Evolutionary conservation across 192 early-diverging fungal species (phyloP), one percentile per base, ranked within the genome.

Genomic region (Nowakowskiella sp.): DNA sequence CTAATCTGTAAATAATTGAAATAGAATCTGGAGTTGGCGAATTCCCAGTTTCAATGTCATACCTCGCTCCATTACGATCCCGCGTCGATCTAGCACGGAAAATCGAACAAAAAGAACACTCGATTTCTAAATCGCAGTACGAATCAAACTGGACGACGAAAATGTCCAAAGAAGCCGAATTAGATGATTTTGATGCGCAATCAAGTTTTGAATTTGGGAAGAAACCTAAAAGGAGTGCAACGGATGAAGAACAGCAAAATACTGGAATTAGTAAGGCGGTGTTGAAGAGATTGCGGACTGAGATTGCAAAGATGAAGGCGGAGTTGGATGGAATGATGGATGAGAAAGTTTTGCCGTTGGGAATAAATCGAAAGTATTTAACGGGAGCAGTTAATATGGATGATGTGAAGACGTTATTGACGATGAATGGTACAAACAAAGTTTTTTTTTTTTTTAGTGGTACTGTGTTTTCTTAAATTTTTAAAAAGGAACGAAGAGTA

Each of bases 91-190:
- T 98, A 22, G 94, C 94, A 26, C 68, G 73, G 21, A 74, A 89
- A 49, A 85, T 98, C 45, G 89, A 94, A 28, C 61, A 78, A 39
- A 70, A 79, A 1, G 85, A 93, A 57, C 91, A 94, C 72, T 72
- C 65, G 47, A 60, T 84, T 26, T 71, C 83, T 51, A 91, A 94
- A 73, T 72, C 58, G 42, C 43, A 60, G 34, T 60, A 67, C 31
- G 31, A 13, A 48, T 16, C 21, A 27, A 26, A 2, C 16, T 53
- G 16, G 3, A 2, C 39, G 30, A 51, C 7, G 22, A 2, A 50
- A 13, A 50, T 9, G 42, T 22, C 6, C 22, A n/a, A 28, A 19
- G 21, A 49, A 6, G 44, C 13, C 25, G 4, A 2, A 24, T 26
- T 36, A 36, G 8, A 61, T 62, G 44, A 21, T 8, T 63, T 43